These are phyloP conservation scores for Gossypium arboreum DNA, from an alignment of 345 rosid genomes.

Conservation along the genomic window DNA sequence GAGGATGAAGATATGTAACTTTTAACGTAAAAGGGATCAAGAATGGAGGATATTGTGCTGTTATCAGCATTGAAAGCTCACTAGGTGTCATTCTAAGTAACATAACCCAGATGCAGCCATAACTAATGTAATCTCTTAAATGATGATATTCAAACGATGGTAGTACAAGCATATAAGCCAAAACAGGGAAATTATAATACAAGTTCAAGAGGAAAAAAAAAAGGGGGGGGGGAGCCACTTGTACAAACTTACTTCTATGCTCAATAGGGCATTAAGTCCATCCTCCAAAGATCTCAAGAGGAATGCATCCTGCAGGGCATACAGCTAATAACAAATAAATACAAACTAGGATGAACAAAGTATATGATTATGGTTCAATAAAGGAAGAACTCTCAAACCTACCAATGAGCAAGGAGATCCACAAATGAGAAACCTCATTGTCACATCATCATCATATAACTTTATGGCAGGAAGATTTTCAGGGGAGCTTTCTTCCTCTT, in stretches of 20 bases:
- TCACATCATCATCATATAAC: slow-evolving; percentile 93
- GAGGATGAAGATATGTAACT: background rate
- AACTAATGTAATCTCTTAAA: background rate
- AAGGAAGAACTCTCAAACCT: slow-evolving; percentile 25
- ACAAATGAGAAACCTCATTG: slow-evolving; percentile 82
- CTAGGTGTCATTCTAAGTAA: background rate
- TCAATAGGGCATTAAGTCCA: slow-evolving; percentile 90
- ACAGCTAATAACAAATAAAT: slow-evolving; percentile 19
- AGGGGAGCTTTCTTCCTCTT: slow-evolving; percentile 67
- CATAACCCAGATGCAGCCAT: background rate
- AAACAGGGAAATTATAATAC: background rate
- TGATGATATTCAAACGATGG: background rate
- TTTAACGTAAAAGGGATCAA: background rate
- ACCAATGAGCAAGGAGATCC: slow-evolving; percentile 64
- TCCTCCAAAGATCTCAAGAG: slow-evolving; percentile 74
- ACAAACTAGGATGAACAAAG: slow-evolving; percentile 1
- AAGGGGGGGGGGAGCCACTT: background rate
- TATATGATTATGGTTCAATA: slow-evolving; percentile 14
- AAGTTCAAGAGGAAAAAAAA: background rate
- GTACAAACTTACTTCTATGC: slow-evolving; percentile 74
- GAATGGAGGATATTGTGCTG: background rate
- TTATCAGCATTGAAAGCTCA: background rate
- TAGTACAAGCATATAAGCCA: background rate
- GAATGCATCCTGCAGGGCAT: slow-evolving; percentile 55
- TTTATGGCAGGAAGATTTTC: slow-evolving; percentile 79